Base-by-base conservation (phyloP, 2,329 filamentous ascomycete genomes). In the Aureobasidium namibiae region DNA sequence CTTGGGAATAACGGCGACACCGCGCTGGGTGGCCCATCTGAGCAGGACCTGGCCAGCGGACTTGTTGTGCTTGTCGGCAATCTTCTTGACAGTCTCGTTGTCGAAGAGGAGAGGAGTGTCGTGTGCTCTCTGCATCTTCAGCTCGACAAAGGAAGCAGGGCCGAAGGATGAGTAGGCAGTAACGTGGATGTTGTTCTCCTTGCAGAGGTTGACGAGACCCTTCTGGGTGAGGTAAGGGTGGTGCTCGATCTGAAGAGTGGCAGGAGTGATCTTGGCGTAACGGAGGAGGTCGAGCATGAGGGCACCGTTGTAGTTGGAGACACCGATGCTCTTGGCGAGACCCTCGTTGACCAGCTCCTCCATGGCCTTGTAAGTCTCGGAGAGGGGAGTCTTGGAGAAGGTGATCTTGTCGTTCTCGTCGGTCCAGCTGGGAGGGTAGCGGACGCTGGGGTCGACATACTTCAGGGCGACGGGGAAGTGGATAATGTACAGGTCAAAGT, bases 381-480 rank as follows among this genome's bases (percentile, higher is more conserved):
- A 84, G 74, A 90, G 88, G 61, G 83, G 82, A 56, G 88, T 86
- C 68, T 84, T 88, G 77, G 81, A 82, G 66, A 79, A 75, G 65
- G 82, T 79, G 68, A 90, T 75, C 74, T 83, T 80, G 64, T 76
- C 76, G 65, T 86, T 85, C 72, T 83, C 83, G 63, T 75, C 73
- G 73, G 80, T 78, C 87, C 89, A 92, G 68, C 87, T 85, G 42
- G 89, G 89, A 23, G 89, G 89, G 79, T 92, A 92, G 71, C 87
- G 85, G 61, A 86, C 85, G 16, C 78, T 76, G 39, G 90, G 90
- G 76, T 91, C 88, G 67, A 95, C 87, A 74, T 89, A 95, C 77
- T 90, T 88, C 67, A 95, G 81, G 41, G 91, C 83, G 64, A 94
- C 84, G 65, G 91, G 90, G 82, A 94, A 95, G 80, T 95, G 91